phyloP scores from a whole-genome alignment of 1,284 basidiomycete species.

The Termitomyces sp. region DNA sequence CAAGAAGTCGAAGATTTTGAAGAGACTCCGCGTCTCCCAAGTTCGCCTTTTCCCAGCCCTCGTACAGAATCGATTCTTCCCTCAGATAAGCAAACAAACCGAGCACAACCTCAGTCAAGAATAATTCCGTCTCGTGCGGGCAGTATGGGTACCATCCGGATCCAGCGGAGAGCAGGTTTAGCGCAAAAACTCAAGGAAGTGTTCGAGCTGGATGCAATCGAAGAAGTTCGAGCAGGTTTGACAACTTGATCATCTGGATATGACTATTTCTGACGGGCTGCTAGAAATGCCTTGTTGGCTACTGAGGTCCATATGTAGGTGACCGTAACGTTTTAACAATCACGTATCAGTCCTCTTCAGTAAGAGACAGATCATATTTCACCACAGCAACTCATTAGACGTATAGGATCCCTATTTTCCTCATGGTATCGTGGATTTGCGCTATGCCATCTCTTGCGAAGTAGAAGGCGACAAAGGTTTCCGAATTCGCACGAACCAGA shows the following conservation, averaged over 20 bases:
- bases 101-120: conserved; percentile 12
- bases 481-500: conserved; percentile 76
- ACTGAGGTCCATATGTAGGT: conserved; percentile 79
- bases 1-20: conserved; percentile 53
- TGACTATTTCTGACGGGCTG: conserved; percentile 17
- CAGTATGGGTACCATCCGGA: conserved; percentile 66
- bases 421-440: conserved; percentile 88
- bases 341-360: conserved; percentile 84
- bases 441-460: conserved; percentile 89
- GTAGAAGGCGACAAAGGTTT: conserved; percentile 69
- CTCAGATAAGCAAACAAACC: conserved; percentile 7
- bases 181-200: conserved; percentile 84
- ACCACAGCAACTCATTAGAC: not conserved
- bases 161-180: conserved; percentile 66
- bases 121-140: conserved; percentile 40
- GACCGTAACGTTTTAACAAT: conserved; percentile 1
- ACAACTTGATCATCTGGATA: conserved; percentile 2
- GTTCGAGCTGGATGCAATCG: conserved; percentile 73
- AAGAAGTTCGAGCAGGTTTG: conserved; percentile 78
- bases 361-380: conserved; percentile 32
- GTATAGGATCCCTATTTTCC: conserved; percentile 92
- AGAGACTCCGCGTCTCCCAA: conserved; percentile 43
- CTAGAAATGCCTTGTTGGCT: conserved; percentile 87
- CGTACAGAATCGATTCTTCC: conserved; percentile 6
- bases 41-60: conserved; percentile 26